Conservation (phyloP, 1,284 basidiomycete species). For the Phaffia rhodozyma region DNA sequence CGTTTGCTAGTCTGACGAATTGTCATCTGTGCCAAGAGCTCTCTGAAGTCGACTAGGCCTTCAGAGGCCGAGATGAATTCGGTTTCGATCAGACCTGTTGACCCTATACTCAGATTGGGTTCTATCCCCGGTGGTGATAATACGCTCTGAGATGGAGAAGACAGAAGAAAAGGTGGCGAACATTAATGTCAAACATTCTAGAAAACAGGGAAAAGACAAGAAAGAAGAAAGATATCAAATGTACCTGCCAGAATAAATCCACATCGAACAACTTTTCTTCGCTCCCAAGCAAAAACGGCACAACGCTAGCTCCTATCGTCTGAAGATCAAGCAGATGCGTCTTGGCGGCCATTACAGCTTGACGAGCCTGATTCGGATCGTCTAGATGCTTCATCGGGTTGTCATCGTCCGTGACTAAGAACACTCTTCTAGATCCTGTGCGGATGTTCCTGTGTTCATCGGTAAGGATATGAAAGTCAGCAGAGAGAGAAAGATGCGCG, state of each 20-base stretch:
- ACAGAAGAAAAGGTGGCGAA: conserved; percentile 39
- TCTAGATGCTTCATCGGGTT: conserved; percentile 37
- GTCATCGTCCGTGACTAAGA: conserved; percentile 87
- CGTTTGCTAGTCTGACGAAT: conserved; percentile 79
- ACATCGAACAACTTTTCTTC: neutral
- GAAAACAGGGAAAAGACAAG: neutral
- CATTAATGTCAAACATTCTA: conserved; percentile 25
- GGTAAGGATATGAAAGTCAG: neutral
- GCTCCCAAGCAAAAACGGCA: neutral
- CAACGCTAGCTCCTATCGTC: neutral
- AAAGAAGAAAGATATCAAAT: neutral
- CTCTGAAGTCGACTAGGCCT: conserved; percentile 48
- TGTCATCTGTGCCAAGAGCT: conserved; percentile 49
- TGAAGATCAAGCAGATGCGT: conserved; percentile 1
- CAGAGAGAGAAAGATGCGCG: too few species aligned
- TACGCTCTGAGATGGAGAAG: neutral
- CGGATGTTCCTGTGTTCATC: conserved; percentile 55
- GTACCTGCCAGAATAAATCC: neutral
- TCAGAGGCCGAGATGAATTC: conserved; percentile 43
- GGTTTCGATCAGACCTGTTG: neutral
- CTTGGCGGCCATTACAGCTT: neutral
- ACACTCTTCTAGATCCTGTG: conserved; percentile 77
- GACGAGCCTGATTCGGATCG: neutral
- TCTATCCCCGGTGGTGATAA: too few species aligned
- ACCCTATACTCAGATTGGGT: too few species aligned